Evolutionary conservation across 2,329 filamentous ascomycete genomes (phyloP).

Genomic region (Gnomoniopsis smithogilvyi): DNA sequence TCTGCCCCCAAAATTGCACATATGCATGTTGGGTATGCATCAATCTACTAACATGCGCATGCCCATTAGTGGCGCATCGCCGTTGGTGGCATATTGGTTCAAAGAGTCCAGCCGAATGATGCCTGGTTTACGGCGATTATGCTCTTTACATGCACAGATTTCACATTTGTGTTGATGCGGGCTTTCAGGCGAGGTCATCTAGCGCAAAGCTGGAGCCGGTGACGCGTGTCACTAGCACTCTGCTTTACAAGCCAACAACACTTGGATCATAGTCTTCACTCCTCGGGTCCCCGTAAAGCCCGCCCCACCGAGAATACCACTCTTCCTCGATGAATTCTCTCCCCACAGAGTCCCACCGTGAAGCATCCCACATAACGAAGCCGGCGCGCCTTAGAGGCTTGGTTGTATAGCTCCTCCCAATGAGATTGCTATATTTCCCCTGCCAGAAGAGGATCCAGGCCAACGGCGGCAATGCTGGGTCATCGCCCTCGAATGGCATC

Average conservation of each 20-base stretch:
- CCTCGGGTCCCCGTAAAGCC: neutral
- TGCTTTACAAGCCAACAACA: neutral
- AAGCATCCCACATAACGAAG: constrained; percentile 4
- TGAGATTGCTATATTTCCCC: constrained; percentile 2
- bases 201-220: too few relatives aligned
- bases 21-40: too few relatives aligned
- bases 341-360: neutral
- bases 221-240: too few relatives aligned
- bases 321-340: neutral
- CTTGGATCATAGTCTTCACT: neutral
- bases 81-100: too few relatives aligned
- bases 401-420: neutral
- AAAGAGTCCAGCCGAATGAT: too few relatives aligned
- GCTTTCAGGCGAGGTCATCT: too few relatives aligned
- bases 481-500: neutral
- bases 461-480: neutral
- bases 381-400: neutral
- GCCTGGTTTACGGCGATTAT: too few relatives aligned
- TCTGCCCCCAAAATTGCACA: too few relatives aligned
- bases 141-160: too few relatives aligned
- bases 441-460: neutral
- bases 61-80: too few relatives aligned
- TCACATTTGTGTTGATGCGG: too few relatives aligned
- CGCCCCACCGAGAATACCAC: neutral
- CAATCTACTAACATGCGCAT: too few relatives aligned